Percentiles rank a stretch among this genome's conserved stretches.
Evolutionary conservation across 345 rosid genomes (phyloP).

Genomic region (Mallotus nudiflorus): DNA sequence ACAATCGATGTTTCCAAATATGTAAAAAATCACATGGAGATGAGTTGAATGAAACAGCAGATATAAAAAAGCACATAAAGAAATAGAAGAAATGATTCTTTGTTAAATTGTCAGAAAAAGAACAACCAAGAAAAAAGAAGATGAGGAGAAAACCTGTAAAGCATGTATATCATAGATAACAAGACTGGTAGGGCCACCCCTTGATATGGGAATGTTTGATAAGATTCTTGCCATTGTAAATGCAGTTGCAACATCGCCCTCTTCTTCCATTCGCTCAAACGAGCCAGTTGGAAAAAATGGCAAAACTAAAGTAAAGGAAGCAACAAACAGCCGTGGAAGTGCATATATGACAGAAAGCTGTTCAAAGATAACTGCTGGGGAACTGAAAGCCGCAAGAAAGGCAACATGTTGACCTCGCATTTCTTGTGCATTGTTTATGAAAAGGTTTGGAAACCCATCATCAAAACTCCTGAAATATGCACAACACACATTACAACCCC

Average conservation of each 20-base stretch:
- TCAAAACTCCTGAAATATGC: conserved; percentile 74
- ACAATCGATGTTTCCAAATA: too few species aligned
- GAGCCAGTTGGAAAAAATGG: conserved; percentile 99
- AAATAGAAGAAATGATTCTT: not conserved
- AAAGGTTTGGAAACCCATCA: conserved; percentile 94
- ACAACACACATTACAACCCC: conserved; percentile 1
- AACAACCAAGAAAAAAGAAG: not conserved
- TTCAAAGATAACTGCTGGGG: conserved; percentile 90
- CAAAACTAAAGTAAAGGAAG: conserved; percentile 86
- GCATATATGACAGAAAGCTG: conserved; percentile 97
- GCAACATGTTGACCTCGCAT: conserved; percentile 96
- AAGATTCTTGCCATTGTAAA: conserved; percentile 96
- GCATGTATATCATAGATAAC: conserved; percentile 98
- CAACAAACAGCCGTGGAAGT: conserved; percentile 85
- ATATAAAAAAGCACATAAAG: not conserved
- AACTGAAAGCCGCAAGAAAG: conserved; percentile 87
- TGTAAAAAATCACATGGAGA: too few species aligned
- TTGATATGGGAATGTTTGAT: conserved; percentile 89
- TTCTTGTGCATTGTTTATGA: conserved; percentile 86
- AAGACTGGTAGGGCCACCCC: conserved; percentile 97
- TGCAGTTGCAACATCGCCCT: conserved; percentile 98
- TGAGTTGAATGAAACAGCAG: too few species aligned
- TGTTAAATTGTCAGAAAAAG: not conserved
- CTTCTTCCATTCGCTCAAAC: conserved; percentile 98
- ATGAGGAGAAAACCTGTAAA: conserved; percentile 57